phyloP scores from a whole-genome alignment of 1,284 basidiomycete genomes.

The Naganishia liquefaciens region DNA sequence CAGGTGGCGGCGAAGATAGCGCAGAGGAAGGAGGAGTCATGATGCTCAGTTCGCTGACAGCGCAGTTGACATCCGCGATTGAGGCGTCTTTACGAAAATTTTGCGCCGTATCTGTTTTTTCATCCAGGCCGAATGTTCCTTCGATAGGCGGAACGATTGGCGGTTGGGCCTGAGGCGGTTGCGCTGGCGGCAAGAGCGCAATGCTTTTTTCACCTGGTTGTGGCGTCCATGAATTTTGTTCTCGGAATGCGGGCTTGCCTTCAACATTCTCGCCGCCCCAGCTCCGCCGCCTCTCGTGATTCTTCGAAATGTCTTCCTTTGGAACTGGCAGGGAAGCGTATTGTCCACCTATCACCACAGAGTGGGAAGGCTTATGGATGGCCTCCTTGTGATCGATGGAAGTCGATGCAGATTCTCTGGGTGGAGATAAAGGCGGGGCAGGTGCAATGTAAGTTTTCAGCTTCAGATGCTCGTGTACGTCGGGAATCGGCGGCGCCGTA shows the following conservation, averaged over 20 bases:
- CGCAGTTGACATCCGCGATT: constrained; percentile 42
- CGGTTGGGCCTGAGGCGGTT: not conserved
- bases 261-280: constrained; percentile 41
- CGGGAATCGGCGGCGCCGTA: constrained; percentile 46
- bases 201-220: constrained; percentile 6
- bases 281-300: constrained; percentile 45
- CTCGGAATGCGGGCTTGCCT: constrained; percentile 1
- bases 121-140: no score
- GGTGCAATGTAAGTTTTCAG: constrained; percentile 52
- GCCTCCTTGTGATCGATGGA: constrained; percentile 17
- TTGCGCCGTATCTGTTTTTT: not conserved
- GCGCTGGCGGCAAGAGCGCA: constrained; percentile 35
- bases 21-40: constrained; percentile 51
- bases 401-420: constrained; percentile 34
- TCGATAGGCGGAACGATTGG: not conserved
- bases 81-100: constrained; percentile 28
- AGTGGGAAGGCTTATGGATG: constrained; percentile 15
- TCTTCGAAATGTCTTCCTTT: constrained; percentile 16
- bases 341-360: constrained; percentile 45
- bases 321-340: constrained; percentile 41
- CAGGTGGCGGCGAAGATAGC: constrained; percentile 47
- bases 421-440: constrained; percentile 50
- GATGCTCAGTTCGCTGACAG: constrained; percentile 37
- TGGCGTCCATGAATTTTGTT: constrained; percentile 1
- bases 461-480: constrained; percentile 47